phyloP scores from a whole-genome alignment of 495 filamentous ascomycete species.

The Podospora pseudoanserina region DNA sequence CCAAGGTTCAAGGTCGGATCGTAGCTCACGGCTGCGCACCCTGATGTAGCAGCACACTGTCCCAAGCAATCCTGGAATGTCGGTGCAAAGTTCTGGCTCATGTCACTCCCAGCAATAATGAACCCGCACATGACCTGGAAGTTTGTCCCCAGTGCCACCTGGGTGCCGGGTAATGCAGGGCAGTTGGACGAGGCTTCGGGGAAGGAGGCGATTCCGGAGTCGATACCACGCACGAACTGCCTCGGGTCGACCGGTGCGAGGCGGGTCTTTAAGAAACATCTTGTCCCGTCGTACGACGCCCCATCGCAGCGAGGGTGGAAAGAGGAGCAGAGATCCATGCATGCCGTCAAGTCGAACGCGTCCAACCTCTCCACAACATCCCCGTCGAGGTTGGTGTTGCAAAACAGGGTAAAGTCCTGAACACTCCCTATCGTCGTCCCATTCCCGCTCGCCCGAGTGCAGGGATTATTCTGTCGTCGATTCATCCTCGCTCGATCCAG shows the following conservation, averaged over 20 bases:
- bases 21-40: slow-evolving; percentile 31
- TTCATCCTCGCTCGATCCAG: slow-evolving; percentile 8
- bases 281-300: slow-evolving; percentile 23
- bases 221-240: slow-evolving; percentile 25
- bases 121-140: slow-evolving; percentile 31
- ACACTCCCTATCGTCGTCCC: slow-evolving; percentile 31
- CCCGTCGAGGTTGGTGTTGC: slow-evolving; percentile 29
- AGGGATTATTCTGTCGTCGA: slow-evolving; percentile 10
- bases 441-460: slow-evolving; percentile 33
- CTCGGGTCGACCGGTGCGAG: slow-evolving; percentile 13
- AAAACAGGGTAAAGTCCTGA: slow-evolving; percentile 36
- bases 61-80: slow-evolving; percentile 37
- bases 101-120: slow-evolving; percentile 32
- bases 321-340: slow-evolving; percentile 33
- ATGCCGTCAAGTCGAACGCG: slow-evolving; percentile 27
- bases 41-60: slow-evolving; percentile 26
- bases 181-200: slow-evolving; percentile 31
- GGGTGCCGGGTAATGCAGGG: slow-evolving; percentile 20
- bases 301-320: slow-evolving; percentile 37
- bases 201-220: slow-evolving; percentile 32
- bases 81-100: slow-evolving; percentile 33
- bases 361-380: slow-evolving; percentile 25
- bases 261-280: slow-evolving; percentile 26
- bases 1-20: slow-evolving; percentile 30
- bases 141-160: slow-evolving; percentile 16